Percentiles rank a stretch among this genome's conserved stretches.
Conservation (phyloP, 345 rosid species). For the Raphanus sativus region DNA sequence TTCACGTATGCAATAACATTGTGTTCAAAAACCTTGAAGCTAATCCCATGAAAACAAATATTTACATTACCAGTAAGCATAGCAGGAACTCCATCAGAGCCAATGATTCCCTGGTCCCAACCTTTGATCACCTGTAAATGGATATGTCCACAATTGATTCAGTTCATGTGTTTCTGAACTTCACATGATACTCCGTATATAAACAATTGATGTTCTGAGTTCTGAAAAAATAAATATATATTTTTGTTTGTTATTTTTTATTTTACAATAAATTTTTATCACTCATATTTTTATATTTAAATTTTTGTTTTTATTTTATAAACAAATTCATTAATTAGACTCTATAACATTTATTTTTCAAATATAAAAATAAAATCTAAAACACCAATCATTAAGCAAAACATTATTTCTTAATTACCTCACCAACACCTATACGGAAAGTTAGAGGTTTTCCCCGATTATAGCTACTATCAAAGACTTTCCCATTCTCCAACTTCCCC, state of each 20-base stretch:
- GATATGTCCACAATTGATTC: background rate
- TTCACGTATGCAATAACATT: background rate
- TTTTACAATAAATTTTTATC: too few relatives aligned
- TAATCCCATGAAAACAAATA: background rate
- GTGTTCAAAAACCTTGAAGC: background rate
- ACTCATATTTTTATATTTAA: too few relatives aligned
- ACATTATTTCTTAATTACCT: conserved; percentile 45
- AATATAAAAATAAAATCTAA: too few relatives aligned
- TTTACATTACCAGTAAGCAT: conserved; percentile 73
- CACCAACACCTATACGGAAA: conserved; percentile 81
- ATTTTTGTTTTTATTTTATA: too few relatives aligned
- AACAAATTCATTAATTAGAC: too few relatives aligned
- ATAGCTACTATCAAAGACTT: conserved; percentile 89
- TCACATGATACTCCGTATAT: background rate
- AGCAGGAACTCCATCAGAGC: conserved; percentile 84
- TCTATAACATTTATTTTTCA: too few relatives aligned
- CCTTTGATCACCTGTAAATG: conserved; percentile 71
- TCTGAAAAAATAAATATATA: too few relatives aligned
- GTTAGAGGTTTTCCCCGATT: conserved; percentile 82
- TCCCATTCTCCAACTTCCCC: conserved; percentile 84
- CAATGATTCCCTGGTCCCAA: conserved; percentile 88
- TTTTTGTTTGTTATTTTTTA: too few relatives aligned
- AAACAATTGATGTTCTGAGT: too few relatives aligned
- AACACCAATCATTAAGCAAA: background rate
- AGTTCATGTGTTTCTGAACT: background rate